A percentile compares a stretch with the other conserved stretches of the same genome.
Conservation (phyloP, 73 alveolate genomes). For the Blepharisma stoltei region DNA sequence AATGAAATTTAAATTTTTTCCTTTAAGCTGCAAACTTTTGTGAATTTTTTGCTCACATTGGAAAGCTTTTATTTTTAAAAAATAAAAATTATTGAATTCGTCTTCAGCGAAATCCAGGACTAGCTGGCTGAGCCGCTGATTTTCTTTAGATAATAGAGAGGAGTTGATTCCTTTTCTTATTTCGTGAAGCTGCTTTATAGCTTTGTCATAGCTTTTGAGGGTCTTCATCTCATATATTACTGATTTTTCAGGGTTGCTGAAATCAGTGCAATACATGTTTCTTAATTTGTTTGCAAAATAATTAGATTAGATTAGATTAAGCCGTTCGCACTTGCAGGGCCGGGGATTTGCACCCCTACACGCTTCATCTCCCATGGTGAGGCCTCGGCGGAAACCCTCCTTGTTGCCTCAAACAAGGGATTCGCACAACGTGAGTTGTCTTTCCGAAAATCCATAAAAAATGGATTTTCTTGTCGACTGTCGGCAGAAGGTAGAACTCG, state of each 20-base stretch:
- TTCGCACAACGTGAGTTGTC: no score
- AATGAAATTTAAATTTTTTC: neutral
- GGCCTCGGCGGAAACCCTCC: no score
- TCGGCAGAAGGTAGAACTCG: no score
- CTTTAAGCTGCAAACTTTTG: neutral
- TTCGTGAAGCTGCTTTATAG: neutral
- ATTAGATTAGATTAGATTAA: no score
- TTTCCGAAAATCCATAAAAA: no score
- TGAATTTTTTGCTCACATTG: neutral
- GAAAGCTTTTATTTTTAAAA: neutral
- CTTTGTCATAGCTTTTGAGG: neutral
- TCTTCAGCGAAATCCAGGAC: slow-evolving; percentile 2
- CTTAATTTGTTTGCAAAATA: neutral
- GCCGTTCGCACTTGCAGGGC: no score
- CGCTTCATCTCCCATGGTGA: no score
- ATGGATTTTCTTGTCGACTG: no score
- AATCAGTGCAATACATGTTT: slow-evolving; percentile 11
- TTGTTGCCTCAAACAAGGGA: no score
- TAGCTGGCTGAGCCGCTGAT: neutral
- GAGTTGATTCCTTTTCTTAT: neutral
- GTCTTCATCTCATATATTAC: neutral
- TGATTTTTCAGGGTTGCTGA: neutral
- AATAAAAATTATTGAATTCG: neutral
- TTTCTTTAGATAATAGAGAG: neutral
- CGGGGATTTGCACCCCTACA: no score